Conservation (phyloP, 176 grass and related monocot genomes). For the Tuctoria greenei region DNA sequence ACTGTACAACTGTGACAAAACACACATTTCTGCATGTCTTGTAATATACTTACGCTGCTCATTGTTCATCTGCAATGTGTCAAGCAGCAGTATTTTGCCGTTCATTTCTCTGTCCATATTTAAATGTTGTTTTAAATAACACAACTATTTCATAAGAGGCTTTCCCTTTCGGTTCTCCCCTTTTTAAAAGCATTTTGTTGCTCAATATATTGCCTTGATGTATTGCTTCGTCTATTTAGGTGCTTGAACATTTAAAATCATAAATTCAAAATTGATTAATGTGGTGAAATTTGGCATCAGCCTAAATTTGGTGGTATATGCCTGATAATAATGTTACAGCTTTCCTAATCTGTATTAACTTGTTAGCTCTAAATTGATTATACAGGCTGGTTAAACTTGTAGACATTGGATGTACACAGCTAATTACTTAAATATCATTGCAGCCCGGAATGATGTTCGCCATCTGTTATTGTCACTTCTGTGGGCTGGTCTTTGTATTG, state of each 20-base stretch:
- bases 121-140: background rate
- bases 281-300: background rate
- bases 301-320: background rate
- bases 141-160: background rate
- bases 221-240: constrained; percentile 7
- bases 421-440: constrained; percentile 31
- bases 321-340: background rate
- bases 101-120: background rate
- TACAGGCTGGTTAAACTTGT: background rate
- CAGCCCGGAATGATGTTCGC: constrained; percentile 64
- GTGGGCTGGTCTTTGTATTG: constrained; percentile 81
- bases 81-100: background rate
- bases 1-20: background rate
- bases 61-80: background rate
- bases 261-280: background rate
- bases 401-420: background rate
- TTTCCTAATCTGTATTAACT: background rate
- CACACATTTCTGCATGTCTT: background rate
- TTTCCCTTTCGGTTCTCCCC: background rate
- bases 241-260: background rate
- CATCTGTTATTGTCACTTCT: constrained; percentile 81
- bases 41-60: constrained; percentile 14
- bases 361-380: background rate
- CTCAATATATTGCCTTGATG: background rate
- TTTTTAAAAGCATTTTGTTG: background rate